Evolutionary conservation across 192 early-diverging fungal genomes (phyloP).

Genomic region (Backusella psychrophila): DNA sequence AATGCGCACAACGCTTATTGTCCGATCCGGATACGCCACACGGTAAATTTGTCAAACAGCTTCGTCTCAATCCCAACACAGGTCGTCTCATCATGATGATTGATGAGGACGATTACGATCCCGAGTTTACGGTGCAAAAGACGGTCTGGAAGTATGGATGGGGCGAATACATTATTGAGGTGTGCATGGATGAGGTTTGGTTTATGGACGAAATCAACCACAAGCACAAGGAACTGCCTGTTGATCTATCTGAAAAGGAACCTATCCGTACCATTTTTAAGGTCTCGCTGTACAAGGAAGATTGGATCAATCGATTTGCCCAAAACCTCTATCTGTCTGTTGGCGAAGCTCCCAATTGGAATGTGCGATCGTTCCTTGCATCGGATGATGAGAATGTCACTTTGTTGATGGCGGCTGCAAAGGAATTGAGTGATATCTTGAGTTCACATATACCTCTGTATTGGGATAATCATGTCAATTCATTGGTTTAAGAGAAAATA

Average conservation of each 20-base stretch:
- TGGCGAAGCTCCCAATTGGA: constrained; percentile 41
- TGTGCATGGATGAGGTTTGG: constrained; percentile 43
- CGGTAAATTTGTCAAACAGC: constrained; percentile 28
- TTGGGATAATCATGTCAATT: constrained; percentile 8
- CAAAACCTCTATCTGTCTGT: constrained; percentile 30
- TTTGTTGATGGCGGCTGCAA: constrained; percentile 9
- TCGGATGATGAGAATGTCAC: constrained; percentile 15
- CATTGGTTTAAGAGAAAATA: constrained; percentile 8
- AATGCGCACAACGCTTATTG: constrained; percentile 30
- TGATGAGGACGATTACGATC: constrained; percentile 20
- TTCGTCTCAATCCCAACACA: constrained; percentile 25
- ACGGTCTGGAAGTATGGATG: constrained; percentile 40
- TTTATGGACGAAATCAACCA: constrained; percentile 8
- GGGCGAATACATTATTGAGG: constrained; percentile 39
- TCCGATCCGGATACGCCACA: constrained; percentile 31
- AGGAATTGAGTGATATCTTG: constrained; percentile 18
- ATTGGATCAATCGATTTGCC: constrained; percentile 39
- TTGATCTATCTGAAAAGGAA: constrained; percentile 15
- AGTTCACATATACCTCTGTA: constrained; percentile 21
- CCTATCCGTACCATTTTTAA: constrained; percentile 19
- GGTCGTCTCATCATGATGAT: constrained; percentile 25
- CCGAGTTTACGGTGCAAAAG: constrained; percentile 29
- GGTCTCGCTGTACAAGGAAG: constrained; percentile 29
- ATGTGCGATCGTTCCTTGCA: constrained; percentile 24
- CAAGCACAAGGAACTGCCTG: constrained; percentile 9